These are phyloP conservation scores for Schoenoplectus tabernaemontani DNA, from an alignment of 202 grass and related monocot species.

Conservation along the genomic window DNA sequence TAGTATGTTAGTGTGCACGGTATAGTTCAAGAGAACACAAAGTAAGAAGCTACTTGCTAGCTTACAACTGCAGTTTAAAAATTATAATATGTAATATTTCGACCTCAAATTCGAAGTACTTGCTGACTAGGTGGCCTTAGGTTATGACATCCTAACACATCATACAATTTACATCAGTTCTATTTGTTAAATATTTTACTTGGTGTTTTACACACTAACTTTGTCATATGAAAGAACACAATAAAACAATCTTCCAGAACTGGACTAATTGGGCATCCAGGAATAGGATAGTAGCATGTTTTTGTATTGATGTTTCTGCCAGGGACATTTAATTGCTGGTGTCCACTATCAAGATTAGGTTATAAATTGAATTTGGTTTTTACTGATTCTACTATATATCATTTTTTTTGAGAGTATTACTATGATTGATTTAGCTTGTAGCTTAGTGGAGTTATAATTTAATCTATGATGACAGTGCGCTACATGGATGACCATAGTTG, in stretches of 20 bases:
- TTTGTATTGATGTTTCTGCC: neutral
- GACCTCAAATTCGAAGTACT: neutral
- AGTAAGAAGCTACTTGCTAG: neutral
- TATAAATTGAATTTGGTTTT: neutral
- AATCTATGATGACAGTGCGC: slow-evolving; percentile 52
- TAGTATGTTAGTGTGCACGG: neutral
- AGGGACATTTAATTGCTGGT: neutral
- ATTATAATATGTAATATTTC: neutral
- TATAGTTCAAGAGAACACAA: neutral
- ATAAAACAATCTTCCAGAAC: neutral
- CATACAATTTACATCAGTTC: too few species aligned
- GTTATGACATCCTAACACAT: neutral
- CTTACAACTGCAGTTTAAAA: too few species aligned
- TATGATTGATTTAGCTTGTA: neutral
- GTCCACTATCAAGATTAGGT: neutral
- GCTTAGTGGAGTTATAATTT: neutral
- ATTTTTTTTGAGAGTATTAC: neutral
- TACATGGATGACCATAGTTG: slow-evolving; percentile 89
- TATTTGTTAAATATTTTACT: too few species aligned
- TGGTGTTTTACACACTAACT: neutral
- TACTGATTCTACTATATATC: neutral
- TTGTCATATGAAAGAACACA: neutral
- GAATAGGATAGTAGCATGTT: neutral
- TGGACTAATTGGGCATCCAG: neutral
- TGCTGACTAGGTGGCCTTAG: neutral